Conservation (phyloP, 2,329 filamentous ascomycete species). For the Colletotrichum scovillei region DNA sequence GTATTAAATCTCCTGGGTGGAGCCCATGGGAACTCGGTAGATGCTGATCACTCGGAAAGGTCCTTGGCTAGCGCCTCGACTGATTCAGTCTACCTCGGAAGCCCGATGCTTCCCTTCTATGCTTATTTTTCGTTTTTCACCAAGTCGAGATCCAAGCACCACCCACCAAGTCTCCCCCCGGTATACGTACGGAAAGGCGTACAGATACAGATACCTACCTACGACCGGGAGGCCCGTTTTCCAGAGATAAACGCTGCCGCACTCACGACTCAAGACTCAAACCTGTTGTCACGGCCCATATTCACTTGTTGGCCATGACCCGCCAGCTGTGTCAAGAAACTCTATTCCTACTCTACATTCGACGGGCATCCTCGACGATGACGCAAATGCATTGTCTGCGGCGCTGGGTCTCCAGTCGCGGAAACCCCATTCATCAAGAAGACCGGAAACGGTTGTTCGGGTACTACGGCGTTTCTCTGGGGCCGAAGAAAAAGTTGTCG, state of each 20-base stretch:
- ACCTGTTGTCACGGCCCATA: background rate
- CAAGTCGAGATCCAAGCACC: background rate
- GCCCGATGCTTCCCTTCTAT: background rate
- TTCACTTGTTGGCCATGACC: background rate
- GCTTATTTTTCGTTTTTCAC: conserved; percentile 3
- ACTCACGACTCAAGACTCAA: background rate
- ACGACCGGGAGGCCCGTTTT: background rate
- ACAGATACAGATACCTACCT: background rate
- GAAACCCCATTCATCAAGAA: background rate
- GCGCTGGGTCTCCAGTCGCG: background rate
- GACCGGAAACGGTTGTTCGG: conserved; percentile 23
- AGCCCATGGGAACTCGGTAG: conserved; percentile 21
- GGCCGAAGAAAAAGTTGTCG: conserved; percentile 20
- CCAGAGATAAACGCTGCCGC: background rate
- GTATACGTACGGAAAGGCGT: background rate
- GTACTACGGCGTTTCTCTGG: conserved; percentile 19
- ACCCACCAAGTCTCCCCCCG: no score
- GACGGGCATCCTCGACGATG: conserved; percentile 8
- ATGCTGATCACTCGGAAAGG: conserved; percentile 31
- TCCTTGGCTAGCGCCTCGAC: conserved; percentile 15
- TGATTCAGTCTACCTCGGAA: conserved; percentile 26
- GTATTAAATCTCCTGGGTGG: conserved; percentile 32
- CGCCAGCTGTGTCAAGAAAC: background rate
- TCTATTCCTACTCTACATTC: background rate
- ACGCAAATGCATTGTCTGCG: background rate